These are phyloP conservation scores for Quercus cerris DNA, from an alignment of 306 rosid genomes.

Conservation along the genomic window DNA sequence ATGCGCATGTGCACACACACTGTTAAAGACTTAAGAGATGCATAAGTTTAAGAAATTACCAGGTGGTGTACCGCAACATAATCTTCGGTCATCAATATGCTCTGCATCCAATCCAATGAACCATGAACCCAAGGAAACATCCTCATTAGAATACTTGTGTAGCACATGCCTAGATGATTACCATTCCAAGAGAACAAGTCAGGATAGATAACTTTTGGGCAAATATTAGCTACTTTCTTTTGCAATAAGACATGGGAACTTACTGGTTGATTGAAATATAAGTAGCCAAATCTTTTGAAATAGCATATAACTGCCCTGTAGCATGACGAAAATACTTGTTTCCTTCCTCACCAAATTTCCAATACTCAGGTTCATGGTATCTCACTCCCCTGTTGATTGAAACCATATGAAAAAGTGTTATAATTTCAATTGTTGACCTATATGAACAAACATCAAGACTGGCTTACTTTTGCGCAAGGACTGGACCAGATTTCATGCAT, in stretches of 20 bases:
- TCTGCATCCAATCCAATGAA: slow-evolving; percentile 57
- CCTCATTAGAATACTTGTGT: slow-evolving; percentile 56
- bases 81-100: slow-evolving; percentile 59
- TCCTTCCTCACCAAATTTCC: slow-evolving; percentile 64
- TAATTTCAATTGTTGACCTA: neutral
- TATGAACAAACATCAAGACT: neutral
- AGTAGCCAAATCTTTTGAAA: slow-evolving; percentile 50
- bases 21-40: neutral
- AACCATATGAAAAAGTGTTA: neutral
- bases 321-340: slow-evolving; percentile 67
- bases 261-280: slow-evolving; percentile 55
- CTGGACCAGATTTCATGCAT: slow-evolving; percentile 68
- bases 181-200: neutral
- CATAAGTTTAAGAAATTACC: slow-evolving; percentile 27
- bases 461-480: slow-evolving; percentile 57
- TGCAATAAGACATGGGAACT: slow-evolving; percentile 5
- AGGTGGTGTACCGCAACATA: slow-evolving; percentile 66
- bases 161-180: slow-evolving; percentile 44
- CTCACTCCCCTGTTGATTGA: slow-evolving; percentile 47
- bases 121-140: slow-evolving; percentile 60
- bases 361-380: slow-evolving; percentile 59
- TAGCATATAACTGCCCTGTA: slow-evolving; percentile 60
- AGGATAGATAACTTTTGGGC: neutral
- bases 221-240: neutral
- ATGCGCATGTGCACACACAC: neutral